These are phyloP conservation scores for Clitocybe nebularis DNA, from an alignment of 1,284 basidiomycete species.

Conservation along the genomic window DNA sequence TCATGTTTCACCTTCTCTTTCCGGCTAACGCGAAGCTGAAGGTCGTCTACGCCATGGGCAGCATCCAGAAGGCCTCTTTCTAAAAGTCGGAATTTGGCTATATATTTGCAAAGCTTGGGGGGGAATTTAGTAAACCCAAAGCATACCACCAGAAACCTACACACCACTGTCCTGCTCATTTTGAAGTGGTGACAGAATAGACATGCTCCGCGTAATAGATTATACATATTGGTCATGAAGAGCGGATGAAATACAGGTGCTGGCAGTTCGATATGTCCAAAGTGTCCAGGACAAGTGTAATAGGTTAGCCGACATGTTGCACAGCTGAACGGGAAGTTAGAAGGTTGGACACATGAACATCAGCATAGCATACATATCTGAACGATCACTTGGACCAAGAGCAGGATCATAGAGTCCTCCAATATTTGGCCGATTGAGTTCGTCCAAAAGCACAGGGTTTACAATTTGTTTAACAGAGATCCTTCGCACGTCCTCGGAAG, in stretches of 20 bases:
- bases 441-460: conserved; percentile 92
- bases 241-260: conserved; percentile 95
- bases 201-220: conserved; percentile 87
- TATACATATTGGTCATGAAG: conserved; percentile 93
- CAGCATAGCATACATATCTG: conserved; percentile 75
- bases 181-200: conserved; percentile 96
- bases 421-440: conserved; percentile 86
- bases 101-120: conserved; percentile 72
- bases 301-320: conserved; percentile 90
- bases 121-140: conserved; percentile 5
- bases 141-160: conserved; percentile 25
- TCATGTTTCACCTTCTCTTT: conserved; percentile 32
- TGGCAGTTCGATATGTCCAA: conserved; percentile 98
- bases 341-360: background rate
- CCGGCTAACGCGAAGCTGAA: conserved; percentile 36
- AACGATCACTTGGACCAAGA: conserved; percentile 84
- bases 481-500: conserved; percentile 84
- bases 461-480: conserved; percentile 97
- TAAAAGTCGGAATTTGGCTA: conserved; percentile 85
- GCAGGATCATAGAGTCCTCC: conserved; percentile 96
- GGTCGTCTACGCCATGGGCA: conserved; percentile 72
- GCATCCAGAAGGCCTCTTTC: conserved; percentile 88
- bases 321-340: conserved; percentile 56
- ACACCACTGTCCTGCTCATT: conserved; percentile 70
- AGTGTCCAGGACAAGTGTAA: conserved; percentile 96